These are phyloP conservation scores for Erodium maritimum DNA, from an alignment of 345 rosid species.

Conservation along the genomic window DNA sequence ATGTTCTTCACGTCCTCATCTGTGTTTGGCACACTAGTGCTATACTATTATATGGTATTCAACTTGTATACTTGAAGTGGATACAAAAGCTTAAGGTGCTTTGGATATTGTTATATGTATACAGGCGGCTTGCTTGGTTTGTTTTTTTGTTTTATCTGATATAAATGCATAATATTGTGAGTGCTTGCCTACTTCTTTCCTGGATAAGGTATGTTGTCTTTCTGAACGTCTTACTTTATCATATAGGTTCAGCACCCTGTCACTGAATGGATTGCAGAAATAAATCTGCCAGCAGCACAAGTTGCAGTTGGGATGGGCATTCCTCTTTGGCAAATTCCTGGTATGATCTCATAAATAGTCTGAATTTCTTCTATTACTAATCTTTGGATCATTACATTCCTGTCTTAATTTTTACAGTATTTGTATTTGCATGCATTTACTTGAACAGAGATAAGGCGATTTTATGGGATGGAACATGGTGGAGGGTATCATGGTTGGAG, in stretches of 20 bases:
- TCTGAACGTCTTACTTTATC: too few relatives aligned
- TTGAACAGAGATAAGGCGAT: slow-evolving; percentile 75
- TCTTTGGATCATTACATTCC: slow-evolving; percentile 5
- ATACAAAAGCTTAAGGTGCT: too few relatives aligned
- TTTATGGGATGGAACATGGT: slow-evolving; percentile 87
- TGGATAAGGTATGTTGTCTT: too few relatives aligned
- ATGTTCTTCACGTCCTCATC: too few relatives aligned
- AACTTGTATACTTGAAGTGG: too few relatives aligned
- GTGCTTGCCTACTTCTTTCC: too few relatives aligned
- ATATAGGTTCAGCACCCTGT: slow-evolving; percentile 97
- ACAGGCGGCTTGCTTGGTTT: too few relatives aligned
- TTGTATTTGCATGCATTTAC: slow-evolving; percentile 5
- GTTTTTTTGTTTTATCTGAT: too few relatives aligned
- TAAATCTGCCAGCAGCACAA: slow-evolving; percentile 95
- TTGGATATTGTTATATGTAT: too few relatives aligned
- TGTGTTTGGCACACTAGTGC: too few relatives aligned
- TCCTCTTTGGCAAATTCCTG: slow-evolving; percentile 96
- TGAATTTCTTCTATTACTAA: neutral
- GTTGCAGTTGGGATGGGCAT: slow-evolving; percentile 98
- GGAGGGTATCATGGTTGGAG: slow-evolving; percentile 94
- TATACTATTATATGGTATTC: too few relatives aligned
- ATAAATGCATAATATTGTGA: too few relatives aligned
- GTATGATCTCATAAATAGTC: slow-evolving; percentile 24
- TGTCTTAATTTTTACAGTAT: slow-evolving; percentile 1
- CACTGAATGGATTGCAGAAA: slow-evolving; percentile 98